A percentile compares a stretch with the other conserved stretches of the same genome.
phyloP scores from a whole-genome alignment of 2,329 filamentous ascomycete species.

The Aspergillus piperis region DNA sequence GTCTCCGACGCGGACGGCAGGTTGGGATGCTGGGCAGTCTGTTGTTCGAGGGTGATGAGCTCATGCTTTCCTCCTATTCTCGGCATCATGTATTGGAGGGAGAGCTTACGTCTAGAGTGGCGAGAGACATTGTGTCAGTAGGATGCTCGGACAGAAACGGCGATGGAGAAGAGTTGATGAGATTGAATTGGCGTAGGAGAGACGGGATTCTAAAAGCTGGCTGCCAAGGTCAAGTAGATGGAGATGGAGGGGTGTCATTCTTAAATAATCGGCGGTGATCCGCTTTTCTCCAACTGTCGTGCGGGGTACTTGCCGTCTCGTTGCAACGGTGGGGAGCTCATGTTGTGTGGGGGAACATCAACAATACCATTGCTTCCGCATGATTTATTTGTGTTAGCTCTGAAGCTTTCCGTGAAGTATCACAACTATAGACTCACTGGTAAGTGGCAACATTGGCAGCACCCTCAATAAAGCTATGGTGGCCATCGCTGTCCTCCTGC shows the following conservation, averaged over 20 bases:
- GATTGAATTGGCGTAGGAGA: not conserved
- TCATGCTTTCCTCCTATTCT: not conserved
- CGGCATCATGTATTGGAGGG: not conserved
- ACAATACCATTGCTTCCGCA: not conserved
- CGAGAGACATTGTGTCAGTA: slow-evolving; percentile 41
- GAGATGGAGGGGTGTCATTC: slow-evolving; percentile 3
- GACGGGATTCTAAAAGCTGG: too few relatives aligned
- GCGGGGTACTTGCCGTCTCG: slow-evolving; percentile 13
- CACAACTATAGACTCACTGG: not conserved
- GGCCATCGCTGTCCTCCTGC: not conserved
- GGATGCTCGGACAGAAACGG: not conserved
- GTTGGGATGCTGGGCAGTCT: slow-evolving; percentile 50
- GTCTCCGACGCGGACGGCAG: slow-evolving; percentile 70
- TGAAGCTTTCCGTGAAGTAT: not conserved
- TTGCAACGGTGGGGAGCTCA: not conserved
- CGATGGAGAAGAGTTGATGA: not conserved
- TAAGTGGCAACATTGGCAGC: not conserved
- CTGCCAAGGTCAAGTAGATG: not conserved
- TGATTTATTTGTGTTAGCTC: not conserved
- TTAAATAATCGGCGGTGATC: slow-evolving; percentile 19
- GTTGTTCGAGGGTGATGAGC: slow-evolving; percentile 8
- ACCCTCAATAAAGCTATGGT: not conserved
- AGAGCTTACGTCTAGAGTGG: slow-evolving; percentile 45
- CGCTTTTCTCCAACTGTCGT: slow-evolving; percentile 16
- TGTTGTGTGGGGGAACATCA: slow-evolving; percentile 9